Conservation (phyloP, 1,284 basidiomycete species). For the Prillingera fragicola region DNA sequence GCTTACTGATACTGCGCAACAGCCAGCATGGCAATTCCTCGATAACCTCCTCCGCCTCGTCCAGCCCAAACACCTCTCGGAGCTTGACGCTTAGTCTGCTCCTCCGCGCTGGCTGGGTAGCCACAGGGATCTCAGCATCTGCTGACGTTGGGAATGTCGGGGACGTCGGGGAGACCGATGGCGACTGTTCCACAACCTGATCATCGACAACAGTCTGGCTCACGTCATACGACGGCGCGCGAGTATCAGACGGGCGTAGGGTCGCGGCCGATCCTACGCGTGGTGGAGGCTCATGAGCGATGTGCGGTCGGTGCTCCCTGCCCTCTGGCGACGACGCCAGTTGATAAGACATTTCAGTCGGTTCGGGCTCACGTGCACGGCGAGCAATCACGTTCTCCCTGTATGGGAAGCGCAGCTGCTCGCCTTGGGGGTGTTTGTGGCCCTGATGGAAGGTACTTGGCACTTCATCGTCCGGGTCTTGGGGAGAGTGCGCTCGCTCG, state of each 20-base stretch:
- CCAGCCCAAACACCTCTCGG: constrained; percentile 74
- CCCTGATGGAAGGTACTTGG: neutral
- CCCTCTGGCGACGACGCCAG: constrained; percentile 13
- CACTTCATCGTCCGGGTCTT: no score
- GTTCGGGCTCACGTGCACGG: constrained; percentile 27
- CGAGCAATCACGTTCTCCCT: constrained; percentile 40
- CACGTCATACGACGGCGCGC: neutral
- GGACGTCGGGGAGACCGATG: neutral
- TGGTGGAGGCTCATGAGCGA: no score
- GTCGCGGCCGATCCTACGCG: no score
- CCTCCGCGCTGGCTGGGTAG: constrained; percentile 16
- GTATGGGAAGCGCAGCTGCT: constrained; percentile 40
- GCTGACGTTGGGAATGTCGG: constrained; percentile 2
- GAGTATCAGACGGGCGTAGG: neutral
- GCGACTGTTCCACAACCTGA: neutral
- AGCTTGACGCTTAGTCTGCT: constrained; percentile 59
- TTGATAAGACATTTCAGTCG: constrained; percentile 33
- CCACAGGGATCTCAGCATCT: no score
- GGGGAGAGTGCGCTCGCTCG: no score
- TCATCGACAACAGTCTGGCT: no score
- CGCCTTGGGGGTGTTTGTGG: constrained; percentile 5
- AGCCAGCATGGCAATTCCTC: constrained; percentile 89
- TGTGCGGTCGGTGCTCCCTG: neutral
- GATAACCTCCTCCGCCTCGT: constrained; percentile 71
- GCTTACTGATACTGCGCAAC: constrained; percentile 69